Conservation (phyloP, 2,329 filamentous ascomycete species). For the Phoma sp. region DNA sequence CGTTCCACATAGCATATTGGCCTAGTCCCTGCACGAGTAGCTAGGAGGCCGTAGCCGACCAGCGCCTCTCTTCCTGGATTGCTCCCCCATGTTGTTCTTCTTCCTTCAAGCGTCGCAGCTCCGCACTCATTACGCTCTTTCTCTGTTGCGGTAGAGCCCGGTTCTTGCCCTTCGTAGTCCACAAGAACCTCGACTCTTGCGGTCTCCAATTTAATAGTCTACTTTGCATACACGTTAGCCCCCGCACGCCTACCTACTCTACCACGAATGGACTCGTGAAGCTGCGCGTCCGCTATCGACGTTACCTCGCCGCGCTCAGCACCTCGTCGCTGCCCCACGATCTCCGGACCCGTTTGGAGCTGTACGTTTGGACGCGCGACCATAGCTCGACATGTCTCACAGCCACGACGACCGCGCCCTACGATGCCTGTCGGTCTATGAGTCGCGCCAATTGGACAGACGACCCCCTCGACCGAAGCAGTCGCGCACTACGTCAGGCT, state of each 20-base stretch:
- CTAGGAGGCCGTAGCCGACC: constrained; percentile 19
- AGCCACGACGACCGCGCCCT: constrained; percentile 5
- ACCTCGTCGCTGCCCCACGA: constrained; percentile 19
- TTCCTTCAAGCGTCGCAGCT: constrained; percentile 42
- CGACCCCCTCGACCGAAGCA: constrained; percentile 32
- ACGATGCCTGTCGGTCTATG: constrained; percentile 1
- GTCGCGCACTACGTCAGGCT: constrained; percentile 22
- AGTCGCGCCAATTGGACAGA: constrained; percentile 2
- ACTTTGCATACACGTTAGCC: constrained; percentile 20
- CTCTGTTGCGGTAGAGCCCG: constrained; percentile 37
- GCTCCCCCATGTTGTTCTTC: constrained; percentile 38
- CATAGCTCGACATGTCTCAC: constrained; percentile 14
- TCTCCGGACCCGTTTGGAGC: constrained; percentile 16
- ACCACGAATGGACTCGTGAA: constrained; percentile 44
- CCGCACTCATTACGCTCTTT: constrained; percentile 47
- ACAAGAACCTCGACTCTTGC: constrained; percentile 23
- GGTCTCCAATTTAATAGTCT: constrained; percentile 24
- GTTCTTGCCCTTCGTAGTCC: constrained; percentile 35
- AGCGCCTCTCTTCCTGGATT: constrained; percentile 19
- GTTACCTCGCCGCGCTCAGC: constrained; percentile 26
- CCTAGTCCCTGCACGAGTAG: constrained; percentile 27
- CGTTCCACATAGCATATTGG: constrained; percentile 1
- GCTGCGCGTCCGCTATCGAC: constrained; percentile 36
- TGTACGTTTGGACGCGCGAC: constrained; percentile 18
- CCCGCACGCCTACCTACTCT: constrained; percentile 16